Percentiles rank a stretch among this genome's conserved stretches.
Conservation (phyloP, 164 flowering plant genomes). For the Macadamia tetraphylla region DNA sequence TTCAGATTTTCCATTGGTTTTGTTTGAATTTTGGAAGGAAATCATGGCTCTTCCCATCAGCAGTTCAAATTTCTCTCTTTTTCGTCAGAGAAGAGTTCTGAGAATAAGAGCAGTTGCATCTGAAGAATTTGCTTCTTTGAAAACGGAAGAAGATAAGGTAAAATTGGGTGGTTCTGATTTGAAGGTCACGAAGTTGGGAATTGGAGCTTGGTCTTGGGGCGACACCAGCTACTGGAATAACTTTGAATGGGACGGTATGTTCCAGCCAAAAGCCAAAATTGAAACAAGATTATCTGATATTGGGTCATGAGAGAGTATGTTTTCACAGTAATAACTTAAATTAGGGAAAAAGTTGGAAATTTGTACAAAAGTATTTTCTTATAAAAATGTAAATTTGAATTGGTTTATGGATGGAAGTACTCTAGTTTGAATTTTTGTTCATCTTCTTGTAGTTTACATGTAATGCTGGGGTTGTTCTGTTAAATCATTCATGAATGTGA, state of each 20-base stretch:
- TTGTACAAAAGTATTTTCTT: too few species aligned
- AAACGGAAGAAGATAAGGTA: constrained; percentile 44
- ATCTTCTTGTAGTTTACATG: too few species aligned
- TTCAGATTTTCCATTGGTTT: neutral
- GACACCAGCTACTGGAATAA: constrained; percentile 93
- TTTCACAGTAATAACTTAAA: too few species aligned
- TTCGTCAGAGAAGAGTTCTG: constrained; percentile 8
- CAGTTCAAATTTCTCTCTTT: constrained; percentile 13
- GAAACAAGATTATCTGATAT: too few species aligned
- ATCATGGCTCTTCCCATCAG: constrained; percentile 23
- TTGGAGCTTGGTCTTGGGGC: constrained; percentile 99
- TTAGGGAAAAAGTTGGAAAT: too few species aligned
- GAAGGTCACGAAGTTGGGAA: constrained; percentile 78
- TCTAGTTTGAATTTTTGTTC: neutral
- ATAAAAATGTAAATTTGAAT: too few species aligned
- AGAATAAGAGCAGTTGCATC: constrained; percentile 46
- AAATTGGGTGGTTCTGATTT: constrained; percentile 83
- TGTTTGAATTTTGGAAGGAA: neutral
- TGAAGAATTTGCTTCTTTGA: constrained; percentile 25
- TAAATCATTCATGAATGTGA: too few species aligned
- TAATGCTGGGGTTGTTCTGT: too few species aligned
- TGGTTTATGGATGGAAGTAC: neutral
- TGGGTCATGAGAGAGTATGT: too few species aligned
- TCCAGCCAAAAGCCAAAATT: too few species aligned
- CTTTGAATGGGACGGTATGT: constrained; percentile 33